Base-by-base conservation (phyloP, 352 stramenopile species). In the Phytophthora podocarpi region DNA sequence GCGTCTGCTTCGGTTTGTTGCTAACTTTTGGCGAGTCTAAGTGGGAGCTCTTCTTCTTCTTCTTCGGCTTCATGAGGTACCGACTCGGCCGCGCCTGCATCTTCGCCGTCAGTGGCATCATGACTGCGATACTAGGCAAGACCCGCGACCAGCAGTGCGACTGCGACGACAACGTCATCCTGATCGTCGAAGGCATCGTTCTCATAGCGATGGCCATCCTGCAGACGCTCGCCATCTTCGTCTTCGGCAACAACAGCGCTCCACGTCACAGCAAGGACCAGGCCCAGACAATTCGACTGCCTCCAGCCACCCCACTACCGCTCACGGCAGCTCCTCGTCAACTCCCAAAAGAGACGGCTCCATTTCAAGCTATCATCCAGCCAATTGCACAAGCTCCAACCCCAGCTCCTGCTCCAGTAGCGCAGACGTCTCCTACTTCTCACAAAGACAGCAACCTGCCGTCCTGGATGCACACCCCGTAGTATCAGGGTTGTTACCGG, bases 41-140 rank as follows among this genome's bases (percentile, higher is more conserved):
- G 41, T 87, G 65, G 68, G 78, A 85, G 42, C 42, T 64, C 11
- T 93, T 91, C 54, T 91, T 89, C 74, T 90, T 85, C 63, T 80
- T 91, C 65, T 93, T 93, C 32, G 84, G 84, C 26, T 93, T 91
- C 52, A 73, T 93, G 65, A 78, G 84, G 12, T 93, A 91, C 47
- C 84, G 82, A 47, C 31, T 91, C 30, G 82, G 84, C 35, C 78
- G 77, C 8, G 72, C 77, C 3, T 65, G 75, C 21, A 53, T 91
- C 32, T 91, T 90, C 30, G 32, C 37, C 7, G 55, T 91, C 20
- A 76, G 80, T 12, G 84, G 82, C 49, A 72, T 85, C 64, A 87
- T 91, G 77, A 85, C 64, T 12, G 70, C 72, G 49, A 47, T 87
- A 40, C 67, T 89, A 31, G 79, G 82, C 49, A 85, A 87, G 54